These are phyloP conservation scores for Sphenostylis stenocarpa DNA, from an alignment of 306 rosid species.

Conservation along the genomic window DNA sequence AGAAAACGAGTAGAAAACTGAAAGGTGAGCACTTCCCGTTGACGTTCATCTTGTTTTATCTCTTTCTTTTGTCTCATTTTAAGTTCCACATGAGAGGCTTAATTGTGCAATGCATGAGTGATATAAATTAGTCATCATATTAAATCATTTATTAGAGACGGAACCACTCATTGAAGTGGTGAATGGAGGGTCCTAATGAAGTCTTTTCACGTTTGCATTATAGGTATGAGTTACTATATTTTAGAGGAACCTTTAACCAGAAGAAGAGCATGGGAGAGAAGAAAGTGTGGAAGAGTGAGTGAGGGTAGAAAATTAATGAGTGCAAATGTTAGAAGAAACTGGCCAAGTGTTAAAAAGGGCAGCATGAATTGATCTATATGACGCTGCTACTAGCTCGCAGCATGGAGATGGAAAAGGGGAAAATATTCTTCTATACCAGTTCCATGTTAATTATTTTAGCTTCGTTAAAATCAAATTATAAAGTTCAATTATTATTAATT, in stretches of 20 bases:
- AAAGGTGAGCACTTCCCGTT: conserved; percentile 24
- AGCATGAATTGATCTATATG: not conserved
- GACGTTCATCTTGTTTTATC: not conserved
- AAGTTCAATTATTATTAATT: too few species aligned
- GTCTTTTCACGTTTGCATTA: not conserved
- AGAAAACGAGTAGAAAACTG: conserved; percentile 21
- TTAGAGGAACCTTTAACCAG: conserved; percentile 13
- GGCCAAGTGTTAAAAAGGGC: not conserved
- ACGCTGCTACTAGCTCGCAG: too few species aligned
- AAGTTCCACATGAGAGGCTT: not conserved
- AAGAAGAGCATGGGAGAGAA: conserved; percentile 21
- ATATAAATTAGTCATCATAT: too few species aligned
- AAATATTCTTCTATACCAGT: not conserved
- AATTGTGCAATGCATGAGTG: not conserved
- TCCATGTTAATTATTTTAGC: not conserved
- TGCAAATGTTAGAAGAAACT: not conserved
- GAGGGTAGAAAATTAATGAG: not conserved
- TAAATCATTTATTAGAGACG: not conserved
- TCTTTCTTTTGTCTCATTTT: not conserved
- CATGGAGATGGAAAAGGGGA: not conserved
- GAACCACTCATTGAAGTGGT: not conserved
- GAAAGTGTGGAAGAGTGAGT: conserved; percentile 23
- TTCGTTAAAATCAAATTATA: too few species aligned
- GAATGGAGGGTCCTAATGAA: not conserved
- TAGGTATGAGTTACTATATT: conserved; percentile 21